These are phyloP conservation scores for Rhodotorula kratochvilovae DNA, from an alignment of 768 basidiomycete genomes.

Conservation along the genomic window DNA sequence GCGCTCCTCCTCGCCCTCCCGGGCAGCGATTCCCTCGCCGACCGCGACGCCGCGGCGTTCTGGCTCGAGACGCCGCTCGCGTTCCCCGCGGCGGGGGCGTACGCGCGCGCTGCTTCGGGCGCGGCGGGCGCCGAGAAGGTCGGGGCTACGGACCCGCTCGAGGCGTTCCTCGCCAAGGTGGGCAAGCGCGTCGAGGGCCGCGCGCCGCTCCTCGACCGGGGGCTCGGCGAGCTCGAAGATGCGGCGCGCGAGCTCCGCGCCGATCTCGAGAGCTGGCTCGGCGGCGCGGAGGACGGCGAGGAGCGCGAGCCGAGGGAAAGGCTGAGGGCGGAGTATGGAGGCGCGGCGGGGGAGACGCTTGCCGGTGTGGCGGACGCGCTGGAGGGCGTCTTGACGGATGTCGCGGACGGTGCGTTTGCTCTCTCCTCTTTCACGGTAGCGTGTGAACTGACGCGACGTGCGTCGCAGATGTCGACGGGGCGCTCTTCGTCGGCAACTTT, in stretches of 20 bases:
- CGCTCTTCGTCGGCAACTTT: constrained; percentile 33
- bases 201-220: constrained; percentile 29
- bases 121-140: neutral
- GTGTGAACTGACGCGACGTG: no score
- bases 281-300: neutral
- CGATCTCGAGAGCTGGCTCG: constrained; percentile 32
- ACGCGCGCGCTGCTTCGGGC: constrained; percentile 11
- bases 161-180: constrained; percentile 25
- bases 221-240: constrained; percentile 30
- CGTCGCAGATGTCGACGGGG: neutral
- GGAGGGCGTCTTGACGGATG: neutral
- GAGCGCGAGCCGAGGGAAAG: neutral
- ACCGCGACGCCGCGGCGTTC: constrained; percentile 22
- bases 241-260: constrained; percentile 12
- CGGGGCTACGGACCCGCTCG: constrained; percentile 27
- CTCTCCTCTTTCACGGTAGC: no score
- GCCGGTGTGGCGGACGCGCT: constrained; percentile 5
- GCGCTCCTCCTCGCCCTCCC: constrained; percentile 20
- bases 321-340: constrained; percentile 15
- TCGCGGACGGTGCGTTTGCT: neutral
- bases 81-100: constrained; percentile 3
- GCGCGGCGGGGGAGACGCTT: constrained; percentile 12
- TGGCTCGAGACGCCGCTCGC: constrained; percentile 33
- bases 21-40: neutral
- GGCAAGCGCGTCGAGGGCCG: constrained; percentile 29